Base-by-base conservation (phyloP, 768 basidiomycete species). In the Mycena olivaceomarginata region DNA sequence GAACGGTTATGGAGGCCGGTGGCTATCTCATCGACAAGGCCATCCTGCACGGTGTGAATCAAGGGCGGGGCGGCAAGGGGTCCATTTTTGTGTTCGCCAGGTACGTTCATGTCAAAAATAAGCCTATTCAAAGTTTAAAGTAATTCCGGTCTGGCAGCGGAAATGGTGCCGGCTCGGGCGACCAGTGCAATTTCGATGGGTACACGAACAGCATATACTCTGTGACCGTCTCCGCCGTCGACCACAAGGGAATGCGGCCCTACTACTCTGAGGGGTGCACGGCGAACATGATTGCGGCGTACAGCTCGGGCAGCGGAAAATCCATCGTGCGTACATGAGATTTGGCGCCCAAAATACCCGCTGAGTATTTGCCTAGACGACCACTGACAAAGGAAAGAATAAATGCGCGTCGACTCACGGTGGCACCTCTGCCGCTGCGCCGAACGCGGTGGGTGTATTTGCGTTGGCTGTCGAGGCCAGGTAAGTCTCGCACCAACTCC, bases 181-280 rank as follows among this genome's bases (percentile, higher is more conserved):
- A 99, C 83, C 98, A 99, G 85, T 99, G 98, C 89, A 99, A 99
- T 84, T 99, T 99, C 83, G 98, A 99, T 81, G 98, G 98, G 9
- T 99, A 99, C 84, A 99, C 98, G 20, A 99, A 99, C 84, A 96
- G 95, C 81, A 98, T 99, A 74, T 99, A 96, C 86, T 96, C 95
- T 5, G 93, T 99, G 59, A 99, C 98, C 0, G 97, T 99, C 40
- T 94, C 97, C 25, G 96, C 98, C 0, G 90, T 99, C 71, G 98
- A 99, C 81, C 92, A 94, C 84, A 96, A 96, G 82, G 98, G 97
- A 18, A 85, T 97, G 43, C 98, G 98, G 82, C 98, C 98, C 15
- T 97, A 95, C 83, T 99, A 99, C 81, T 99, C 98, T 5, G 98
- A 99, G 85, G 87, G 96, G n/a, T 99, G 98, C 82, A 94, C 98